phyloP scores from a whole-genome alignment of 192 early-diverging fungal species.

The Glomus cerebriforme region DNA sequence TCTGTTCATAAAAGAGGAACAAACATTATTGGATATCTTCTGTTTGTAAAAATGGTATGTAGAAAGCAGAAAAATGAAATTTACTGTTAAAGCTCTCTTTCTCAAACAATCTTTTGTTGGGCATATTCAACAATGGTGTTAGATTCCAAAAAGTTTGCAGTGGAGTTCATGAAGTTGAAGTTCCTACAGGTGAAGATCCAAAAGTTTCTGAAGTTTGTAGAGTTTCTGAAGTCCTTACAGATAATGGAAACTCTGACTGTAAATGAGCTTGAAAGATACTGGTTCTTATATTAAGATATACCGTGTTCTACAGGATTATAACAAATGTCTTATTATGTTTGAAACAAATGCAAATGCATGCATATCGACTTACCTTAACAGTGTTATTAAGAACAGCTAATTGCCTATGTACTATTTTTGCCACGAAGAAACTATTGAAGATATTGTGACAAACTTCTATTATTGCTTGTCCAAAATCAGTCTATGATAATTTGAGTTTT shows the following conservation, averaged over 20 bases:
- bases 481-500: background rate
- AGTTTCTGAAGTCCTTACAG: background rate
- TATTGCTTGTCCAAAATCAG: conserved; percentile 12
- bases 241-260: background rate
- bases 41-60: conserved; percentile 10
- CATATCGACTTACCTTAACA: conserved; percentile 23
- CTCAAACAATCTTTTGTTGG: conserved; percentile 17
- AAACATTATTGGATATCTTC: background rate
- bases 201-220: background rate
- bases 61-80: conserved; percentile 7
- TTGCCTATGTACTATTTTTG: conserved; percentile 9
- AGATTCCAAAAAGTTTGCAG: background rate
- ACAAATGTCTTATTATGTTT: conserved; percentile 5
- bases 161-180: too few relatives aligned
- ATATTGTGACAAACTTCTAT: background rate
- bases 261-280: conserved; percentile 17
- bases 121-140: conserved; percentile 23
- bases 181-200: too few relatives aligned
- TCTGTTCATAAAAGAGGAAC: conserved; percentile 23
- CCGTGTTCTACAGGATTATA: conserved; percentile 12
- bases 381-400: background rate
- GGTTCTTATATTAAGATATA: conserved; percentile 19
- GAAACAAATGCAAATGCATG: conserved; percentile 17
- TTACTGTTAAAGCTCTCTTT: conserved; percentile 27
- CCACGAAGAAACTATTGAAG: background rate